Evolutionary conservation across 2,329 filamentous ascomycete species (phyloP).

Genomic region (Stemphylium vesicarium): DNA sequence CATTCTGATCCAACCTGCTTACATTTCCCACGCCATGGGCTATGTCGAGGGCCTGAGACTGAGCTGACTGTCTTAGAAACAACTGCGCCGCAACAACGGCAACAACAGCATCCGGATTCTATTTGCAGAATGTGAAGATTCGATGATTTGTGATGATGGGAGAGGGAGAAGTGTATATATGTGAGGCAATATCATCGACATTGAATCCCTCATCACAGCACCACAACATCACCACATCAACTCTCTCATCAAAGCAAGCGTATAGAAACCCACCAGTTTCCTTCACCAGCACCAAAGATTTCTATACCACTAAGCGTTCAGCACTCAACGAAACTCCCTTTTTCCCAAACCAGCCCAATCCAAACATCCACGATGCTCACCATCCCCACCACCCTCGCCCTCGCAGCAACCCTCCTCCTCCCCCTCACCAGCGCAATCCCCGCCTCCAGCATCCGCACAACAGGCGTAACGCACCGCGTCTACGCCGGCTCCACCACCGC

Average conservation of each 20-base stretch:
- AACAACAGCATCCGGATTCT: slow-evolving; percentile 14
- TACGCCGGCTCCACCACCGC: slow-evolving; percentile 32
- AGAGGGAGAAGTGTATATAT: slow-evolving; percentile 19
- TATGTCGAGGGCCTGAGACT: slow-evolving; percentile 7
- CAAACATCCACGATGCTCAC: slow-evolving; percentile 36
- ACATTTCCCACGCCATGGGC: background rate
- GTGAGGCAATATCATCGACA: background rate
- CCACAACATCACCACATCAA: slow-evolving; percentile 8
- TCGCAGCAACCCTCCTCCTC: slow-evolving; percentile 28
- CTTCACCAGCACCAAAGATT: background rate
- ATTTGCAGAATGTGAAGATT: slow-evolving; percentile 7
- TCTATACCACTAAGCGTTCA: background rate
- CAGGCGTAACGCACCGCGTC: slow-evolving; percentile 39
- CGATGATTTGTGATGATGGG: slow-evolving; percentile 4
- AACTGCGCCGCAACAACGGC: background rate
- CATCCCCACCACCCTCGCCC: slow-evolving; percentile 29
- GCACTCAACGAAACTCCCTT: background rate
- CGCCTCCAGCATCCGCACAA: slow-evolving; percentile 13
- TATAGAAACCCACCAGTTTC: background rate
- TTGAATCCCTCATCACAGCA: slow-evolving; percentile 27
- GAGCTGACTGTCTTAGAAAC: slow-evolving; percentile 8
- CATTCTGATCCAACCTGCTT: background rate
- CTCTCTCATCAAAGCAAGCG: background rate
- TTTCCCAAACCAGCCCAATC: slow-evolving; percentile 3
- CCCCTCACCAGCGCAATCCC: slow-evolving; percentile 22